phyloP scores from a whole-genome alignment of 768 basidiomycete genomes.

The Chalciporus pseudorubinellus region DNA sequence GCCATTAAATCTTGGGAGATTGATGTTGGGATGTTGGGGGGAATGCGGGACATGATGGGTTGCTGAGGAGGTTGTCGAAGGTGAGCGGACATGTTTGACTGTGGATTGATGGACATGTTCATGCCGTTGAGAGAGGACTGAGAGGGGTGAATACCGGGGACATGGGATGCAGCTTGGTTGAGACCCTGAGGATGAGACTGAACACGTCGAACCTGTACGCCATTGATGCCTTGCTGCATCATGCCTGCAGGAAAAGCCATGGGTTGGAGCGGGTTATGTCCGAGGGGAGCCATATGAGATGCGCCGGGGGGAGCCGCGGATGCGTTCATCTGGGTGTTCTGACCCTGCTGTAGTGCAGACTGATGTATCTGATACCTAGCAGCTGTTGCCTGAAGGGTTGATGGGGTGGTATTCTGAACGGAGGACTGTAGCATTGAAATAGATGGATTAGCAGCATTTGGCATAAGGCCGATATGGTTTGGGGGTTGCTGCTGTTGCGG shows the following conservation, averaged over 20 bases:
- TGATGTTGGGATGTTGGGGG: constrained; percentile 34
- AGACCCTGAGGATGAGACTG: constrained; percentile 54
- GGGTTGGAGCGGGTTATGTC: constrained; percentile 38
- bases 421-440: constrained; percentile 39
- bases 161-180: constrained; percentile 38
- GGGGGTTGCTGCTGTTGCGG: constrained; percentile 36
- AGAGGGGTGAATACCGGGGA: constrained; percentile 34
- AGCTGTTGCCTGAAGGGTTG: constrained; percentile 21
- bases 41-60: constrained; percentile 31
- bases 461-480: constrained; percentile 40
- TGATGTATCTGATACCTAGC: constrained; percentile 35
- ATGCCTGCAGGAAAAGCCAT: constrained; percentile 43
- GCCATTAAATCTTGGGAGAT: constrained; percentile 46
- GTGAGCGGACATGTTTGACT: constrained; percentile 40
- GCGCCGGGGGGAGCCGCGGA: constrained; percentile 26
- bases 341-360: constrained; percentile 38
- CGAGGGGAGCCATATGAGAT: constrained; percentile 31
- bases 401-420: constrained; percentile 26
- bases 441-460: constrained; percentile 34
- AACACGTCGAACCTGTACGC: constrained; percentile 48
- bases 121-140: constrained; percentile 36
- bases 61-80: constrained; percentile 38
- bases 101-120: constrained; percentile 46
- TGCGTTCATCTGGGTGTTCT: constrained; percentile 34
- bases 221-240: constrained; percentile 40